A percentile compares a stretch with the other conserved stretches of the same genome.
Conservation (phyloP, 371 early-diverging fungal genomes). For the Syncephalis fuscata region DNA sequence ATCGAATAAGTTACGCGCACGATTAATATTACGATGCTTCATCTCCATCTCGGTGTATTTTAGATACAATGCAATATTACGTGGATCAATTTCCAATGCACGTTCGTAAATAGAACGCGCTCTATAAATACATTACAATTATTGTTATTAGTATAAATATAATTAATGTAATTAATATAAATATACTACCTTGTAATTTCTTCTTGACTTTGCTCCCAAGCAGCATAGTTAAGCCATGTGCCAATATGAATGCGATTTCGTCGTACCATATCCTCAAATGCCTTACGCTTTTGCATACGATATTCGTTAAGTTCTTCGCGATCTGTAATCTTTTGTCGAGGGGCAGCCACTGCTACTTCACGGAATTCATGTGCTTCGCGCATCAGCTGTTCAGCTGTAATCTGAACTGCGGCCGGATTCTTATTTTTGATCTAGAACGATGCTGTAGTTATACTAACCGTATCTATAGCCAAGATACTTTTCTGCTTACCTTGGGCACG, state of each 20-base stretch:
- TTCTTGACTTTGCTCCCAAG: constrained; percentile 84
- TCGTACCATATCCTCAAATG: constrained; percentile 83
- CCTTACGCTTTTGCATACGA: constrained; percentile 75
- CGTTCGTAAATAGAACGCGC: constrained; percentile 87
- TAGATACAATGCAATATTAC: constrained; percentile 74
- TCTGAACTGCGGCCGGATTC: constrained; percentile 92
- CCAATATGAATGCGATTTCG: constrained; percentile 69
- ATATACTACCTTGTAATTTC: constrained; percentile 43
- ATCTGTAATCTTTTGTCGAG: constrained; percentile 84
- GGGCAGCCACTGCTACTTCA: constrained; percentile 54
- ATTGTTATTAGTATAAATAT: not conserved
- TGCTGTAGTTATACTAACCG: not conserved
- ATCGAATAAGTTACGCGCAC: constrained; percentile 88
- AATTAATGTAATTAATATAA: not conserved
- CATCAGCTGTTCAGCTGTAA: constrained; percentile 96
- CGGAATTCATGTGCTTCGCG: constrained; percentile 86
- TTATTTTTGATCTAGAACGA: constrained; percentile 86
- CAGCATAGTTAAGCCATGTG: constrained; percentile 89
- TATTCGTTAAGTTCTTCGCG: constrained; percentile 85
- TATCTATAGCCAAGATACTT: too few species aligned
- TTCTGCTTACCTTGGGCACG: too few species aligned
- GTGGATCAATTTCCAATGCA: constrained; percentile 74
- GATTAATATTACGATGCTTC: constrained; percentile 81
- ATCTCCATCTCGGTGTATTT: constrained; percentile 95
- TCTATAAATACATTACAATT: constrained; percentile 15